Evolutionary conservation across 228 moss, liverwort and hornwort species (phyloP), one percentile per base, ranked within the genome.

Genomic region (Sphagnum magellanicum): DNA sequence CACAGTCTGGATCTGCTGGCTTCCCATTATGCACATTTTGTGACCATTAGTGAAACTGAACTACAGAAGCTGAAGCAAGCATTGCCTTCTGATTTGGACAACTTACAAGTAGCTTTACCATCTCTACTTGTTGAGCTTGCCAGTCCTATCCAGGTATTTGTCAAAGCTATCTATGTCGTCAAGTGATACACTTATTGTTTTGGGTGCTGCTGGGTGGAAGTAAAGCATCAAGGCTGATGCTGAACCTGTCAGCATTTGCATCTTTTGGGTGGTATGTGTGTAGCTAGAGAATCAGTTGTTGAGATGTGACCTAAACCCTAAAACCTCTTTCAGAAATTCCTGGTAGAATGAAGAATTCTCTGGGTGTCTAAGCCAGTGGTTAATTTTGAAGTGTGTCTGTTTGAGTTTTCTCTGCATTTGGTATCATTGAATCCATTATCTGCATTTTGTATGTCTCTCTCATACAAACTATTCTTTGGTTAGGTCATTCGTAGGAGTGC

Each of bases 401-500:
- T 32, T 2, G 3, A 32, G 32, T 32, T 32, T 32, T 32, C 32
- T 32, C 32, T 32, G 3, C 3, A 32, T 32, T 32, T 32, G 32
- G 32, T 32, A 32, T 32, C 32, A 32, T 32, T 32, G 32, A 32
- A 32, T 32, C 32, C 32, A 32, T 32, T 0, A 32, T 32, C 32
- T 32, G 32, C 32, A 32, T 32, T 32, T 32, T 1, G 32, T 32
- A 32, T 32, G 32, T 32, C 32, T 32, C 32, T 32, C 32, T 32
- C 32, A 32, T 32, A 32, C 32, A 32, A 2, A 32, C 32, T 32
- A 32, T 32, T 32, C 32, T 51, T 62, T 52, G 12, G 48, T 49
- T 78, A 93, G 94, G 81, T 75, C 63, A 72, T 89, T 67, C 92
- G 95, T 68, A 85, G 74, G 69, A 92, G 87, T 53, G 85, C 90